Base-by-base conservation (phyloP, 1,284 basidiomycete genomes). In the Ceratorhiza oryzae-sativae region DNA sequence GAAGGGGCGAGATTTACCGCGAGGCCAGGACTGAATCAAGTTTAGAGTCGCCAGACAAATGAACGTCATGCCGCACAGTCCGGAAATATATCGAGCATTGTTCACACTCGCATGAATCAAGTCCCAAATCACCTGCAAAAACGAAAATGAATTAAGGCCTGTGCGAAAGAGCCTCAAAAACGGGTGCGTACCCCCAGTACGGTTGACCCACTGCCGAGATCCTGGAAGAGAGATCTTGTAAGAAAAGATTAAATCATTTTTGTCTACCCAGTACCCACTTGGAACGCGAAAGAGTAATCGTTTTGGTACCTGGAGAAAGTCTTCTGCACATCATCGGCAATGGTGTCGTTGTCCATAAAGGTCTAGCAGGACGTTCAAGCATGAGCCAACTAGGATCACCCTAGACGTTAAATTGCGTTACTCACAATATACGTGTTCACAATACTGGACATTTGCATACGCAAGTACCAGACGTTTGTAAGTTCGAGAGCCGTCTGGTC, bases 1-100 rank as follows among this genome's bases (percentile, higher is more conserved):
- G 32, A 3, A 20, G 18, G 12, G 30, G 3, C 1, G 13, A 6
- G 2, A 20, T 42, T 32, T 41, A 39, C 67, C 67, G 32, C 67
- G 49, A 2, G 67, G 67, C 67, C 67, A 70, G 9, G 67, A 53
- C 45, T 71, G 68, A 20, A 71, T 71, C 2, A 71, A 23, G 20
- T 71, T 71, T 27, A 71, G 13, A n/a, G 49, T 71, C 15, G 56
- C 68, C 13, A 71, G n/a, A 30, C n/a, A 71, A 41, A 60, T 71
- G 46, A 71, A 60, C 1, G 68, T 71, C 25, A 55, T 9, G 6
- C 68, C 68, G 18, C 68, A 59, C 30, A 71, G 6, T 0, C 20
- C 68, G 46, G 42, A 60, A 9, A 71, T 60, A 36, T 71, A 71
- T 18, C 56, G 68, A 9, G 68, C 56, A 20, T 71, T 71, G 9